A percentile compares a stretch with the other conserved stretches of the same genome.
Conservation (phyloP, 164 flowering plant species). For the Saururus chinensis region DNA sequence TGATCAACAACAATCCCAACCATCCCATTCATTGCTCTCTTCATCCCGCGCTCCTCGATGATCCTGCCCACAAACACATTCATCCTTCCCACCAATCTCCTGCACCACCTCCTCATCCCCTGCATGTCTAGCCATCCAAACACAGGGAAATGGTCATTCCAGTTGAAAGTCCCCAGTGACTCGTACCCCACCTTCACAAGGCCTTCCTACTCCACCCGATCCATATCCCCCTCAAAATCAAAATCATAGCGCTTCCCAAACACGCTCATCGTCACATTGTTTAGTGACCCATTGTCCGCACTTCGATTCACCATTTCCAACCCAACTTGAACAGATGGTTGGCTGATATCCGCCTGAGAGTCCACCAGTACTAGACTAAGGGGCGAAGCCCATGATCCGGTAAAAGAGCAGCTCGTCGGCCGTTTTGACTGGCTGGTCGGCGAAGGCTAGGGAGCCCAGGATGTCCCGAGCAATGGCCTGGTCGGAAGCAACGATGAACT, state of each 20-base stretch:
- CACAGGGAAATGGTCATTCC: conserved; percentile 37
- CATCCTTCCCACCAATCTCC: conserved; percentile 16
- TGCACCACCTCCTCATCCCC: conserved; percentile 25
- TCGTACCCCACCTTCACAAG: conserved; percentile 48
- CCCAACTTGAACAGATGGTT: conserved; percentile 33
- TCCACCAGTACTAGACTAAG: conserved; percentile 52
- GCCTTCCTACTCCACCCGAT: conserved; percentile 19
- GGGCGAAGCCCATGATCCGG: conserved; percentile 60
- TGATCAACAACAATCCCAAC: not conserved
- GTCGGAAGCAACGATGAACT: conserved; percentile 34
- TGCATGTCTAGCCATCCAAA: conserved; percentile 30
- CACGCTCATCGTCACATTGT: conserved; percentile 37
- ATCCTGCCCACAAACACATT: conserved; percentile 30
- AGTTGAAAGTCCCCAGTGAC: conserved; percentile 32
- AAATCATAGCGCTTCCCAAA: conserved; percentile 33
- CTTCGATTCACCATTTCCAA: conserved; percentile 15
- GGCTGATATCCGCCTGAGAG: conserved; percentile 36
- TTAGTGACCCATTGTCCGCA: conserved; percentile 19
- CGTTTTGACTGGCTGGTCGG: conserved; percentile 50
- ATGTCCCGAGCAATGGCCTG: conserved; percentile 42
- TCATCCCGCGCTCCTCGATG: conserved; percentile 22
- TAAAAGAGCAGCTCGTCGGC: conserved; percentile 50
- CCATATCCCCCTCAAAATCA: conserved; percentile 9
- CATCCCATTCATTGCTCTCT: conserved; percentile 1
- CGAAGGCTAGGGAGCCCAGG: conserved; percentile 39